Evolutionary conservation across 352 stramenopile genomes (phyloP).

Genomic region (Pythium volutum): DNA sequence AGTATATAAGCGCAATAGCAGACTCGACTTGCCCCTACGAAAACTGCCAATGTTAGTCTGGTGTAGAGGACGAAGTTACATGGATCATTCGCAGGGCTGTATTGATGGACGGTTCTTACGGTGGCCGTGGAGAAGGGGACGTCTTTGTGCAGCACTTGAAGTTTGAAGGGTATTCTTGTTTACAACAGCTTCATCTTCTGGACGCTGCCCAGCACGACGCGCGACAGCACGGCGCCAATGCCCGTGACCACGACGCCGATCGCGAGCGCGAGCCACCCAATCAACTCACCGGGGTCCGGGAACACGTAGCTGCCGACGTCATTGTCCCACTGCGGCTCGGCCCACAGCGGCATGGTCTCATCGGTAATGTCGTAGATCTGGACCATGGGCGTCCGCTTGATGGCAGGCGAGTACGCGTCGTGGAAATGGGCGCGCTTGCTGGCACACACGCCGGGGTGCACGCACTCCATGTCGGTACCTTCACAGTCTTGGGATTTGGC

Average conservation of each 20-base stretch:
- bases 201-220: conserved; percentile 56
- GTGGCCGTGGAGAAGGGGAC: too few relatives aligned
- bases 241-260: conserved; percentile 46
- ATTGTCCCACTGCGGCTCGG: conserved; percentile 59
- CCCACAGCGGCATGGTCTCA: conserved; percentile 68
- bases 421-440: conserved; percentile 68
- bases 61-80: neutral
- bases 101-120: neutral
- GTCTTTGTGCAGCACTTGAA: neutral
- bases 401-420: conserved; percentile 64
- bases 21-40: neutral
- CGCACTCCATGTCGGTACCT: conserved; percentile 63
- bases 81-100: neutral
- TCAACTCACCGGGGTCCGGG: conserved; percentile 63
- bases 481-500: conserved; percentile 53
- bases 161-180: neutral
- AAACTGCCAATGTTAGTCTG: neutral
- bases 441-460: conserved; percentile 70
- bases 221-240: conserved; percentile 37
- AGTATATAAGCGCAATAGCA: neutral
- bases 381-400: conserved; percentile 45
- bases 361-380: conserved; percentile 66
- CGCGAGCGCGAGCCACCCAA: conserved; percentile 68
- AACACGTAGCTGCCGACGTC: conserved; percentile 80
- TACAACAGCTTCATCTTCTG: conserved; percentile 87